Base-by-base conservation (phyloP, 2,329 filamentous ascomycete genomes). In the Arthroderma sp. region DNA sequence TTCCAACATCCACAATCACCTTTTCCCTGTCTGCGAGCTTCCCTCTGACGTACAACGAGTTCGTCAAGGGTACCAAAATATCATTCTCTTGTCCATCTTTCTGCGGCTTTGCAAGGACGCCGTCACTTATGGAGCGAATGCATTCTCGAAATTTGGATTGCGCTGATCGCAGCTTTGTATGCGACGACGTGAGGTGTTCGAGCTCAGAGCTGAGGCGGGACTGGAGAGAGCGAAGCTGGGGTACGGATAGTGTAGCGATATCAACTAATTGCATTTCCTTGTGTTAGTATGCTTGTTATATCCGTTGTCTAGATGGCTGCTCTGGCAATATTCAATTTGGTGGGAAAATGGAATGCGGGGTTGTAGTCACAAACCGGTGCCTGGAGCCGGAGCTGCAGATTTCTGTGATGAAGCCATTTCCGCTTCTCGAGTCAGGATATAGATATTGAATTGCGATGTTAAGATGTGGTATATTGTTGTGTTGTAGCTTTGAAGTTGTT, bases 141-240 rank as follows among this genome's bases (percentile, higher is more conserved):
- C 93, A 98, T 68, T 97, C 91, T 57, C 82, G 81, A 76, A 98
- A 98, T 71, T 94, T 95, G 56, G 83, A 80, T 71, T 97, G 93
- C 1, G 93, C 93, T 55, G 85, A 85, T 62, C 91, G 88, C 1
- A 98, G 83, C 70, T 95, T 93, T 54, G 86, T 80, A 76, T 95
- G 95, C 8, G 93, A 97, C 58, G 78, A 81, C 1, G 89, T 94
- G 63, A 98, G 82, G 76, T 97, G 91, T 70, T 95, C 89, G 63
- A 98, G 85, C 74, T 98, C 93, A 67, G 93, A 86, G 71, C 95
- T 91, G 63, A 98, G 85, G 72, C 96, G 91, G 72, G 93, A 90
- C 79, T 98, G 96, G 64, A 98, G 85, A 66, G 89, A 84, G 64
- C 83, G 85, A 64, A 98, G 86, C 74, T 96, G 91, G 63, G 88